Evolutionary conservation across 164 flowering plant genomes (phyloP), one percentile per base, ranked within the genome.

Genomic region (Protea cynaroides): DNA sequence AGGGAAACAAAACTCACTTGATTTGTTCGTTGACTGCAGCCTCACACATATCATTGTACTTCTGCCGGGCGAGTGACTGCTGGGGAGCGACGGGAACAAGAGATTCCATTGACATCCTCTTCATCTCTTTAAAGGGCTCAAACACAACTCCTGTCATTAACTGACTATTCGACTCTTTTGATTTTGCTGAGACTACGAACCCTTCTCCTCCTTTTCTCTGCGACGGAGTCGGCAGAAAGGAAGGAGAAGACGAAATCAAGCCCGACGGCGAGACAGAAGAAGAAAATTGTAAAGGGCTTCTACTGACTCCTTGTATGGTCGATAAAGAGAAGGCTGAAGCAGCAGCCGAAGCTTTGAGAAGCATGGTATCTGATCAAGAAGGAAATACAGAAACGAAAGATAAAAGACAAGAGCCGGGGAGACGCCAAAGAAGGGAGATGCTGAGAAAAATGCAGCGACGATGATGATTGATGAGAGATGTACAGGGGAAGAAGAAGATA

Each of bases 61-160:
- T 80, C 65, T 91, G 97, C 4, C 97, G 80, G 65, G 97, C 96
- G 47, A 94, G 80, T 0, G 99, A 94, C n/a, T 62, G 74, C 3
- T 84, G 76, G 7, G 90, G 87, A 25, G 68, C 65, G 22, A 74
- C 65, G 0, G 99, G 95, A 2, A 89, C 88, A 13, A 91, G 76
- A 21, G 34, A 29, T 2, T 3, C 4, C 34, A 55, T 36, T 34
- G 86, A 86, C 66, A 86, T 96, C 71, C 81, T 87, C 84, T 90
- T 86, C 37, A 89, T 92, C 82, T 94, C 99, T 67, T 86, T 88
- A 44, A 94, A 94, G 1, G 99, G 99, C 74, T 86, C 92, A 64
- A 94, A 94, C 18, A 91, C 72, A n/a, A 94, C 85, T 7, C 96
- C 99, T 0, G 86, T 80, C 0, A 87, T 44, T 12, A 89, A 77